Conservation (phyloP, 768 basidiomycete genomes). For the Boletus sp. region DNA sequence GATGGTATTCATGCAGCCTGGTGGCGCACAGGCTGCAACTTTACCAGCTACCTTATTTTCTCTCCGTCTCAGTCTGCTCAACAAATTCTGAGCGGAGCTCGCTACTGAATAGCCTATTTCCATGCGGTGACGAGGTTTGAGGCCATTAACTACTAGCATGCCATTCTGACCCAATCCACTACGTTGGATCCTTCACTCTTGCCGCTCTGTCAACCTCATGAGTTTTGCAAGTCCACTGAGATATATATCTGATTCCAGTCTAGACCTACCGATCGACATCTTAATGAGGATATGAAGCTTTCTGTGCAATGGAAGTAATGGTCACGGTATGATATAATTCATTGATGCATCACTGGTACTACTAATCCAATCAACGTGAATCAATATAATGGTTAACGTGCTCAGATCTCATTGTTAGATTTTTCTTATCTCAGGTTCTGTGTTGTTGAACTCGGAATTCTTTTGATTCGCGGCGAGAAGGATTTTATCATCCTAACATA, state of each 20-base stretch:
- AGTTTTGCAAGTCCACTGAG: not conserved
- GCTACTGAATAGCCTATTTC: not conserved
- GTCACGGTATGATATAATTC: not conserved
- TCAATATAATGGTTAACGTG: not conserved
- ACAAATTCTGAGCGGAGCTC: not conserved
- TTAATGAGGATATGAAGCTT: conserved; percentile 9
- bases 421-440: not conserved
- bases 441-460: not conserved
- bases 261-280: conserved; percentile 12
- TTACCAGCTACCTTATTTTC: not conserved
- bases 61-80: not conserved
- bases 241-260: not conserved
- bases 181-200: not conserved
- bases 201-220: too few relatives aligned
- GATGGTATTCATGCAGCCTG: conserved; percentile 13
- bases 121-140: not conserved
- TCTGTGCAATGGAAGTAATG: conserved; percentile 15
- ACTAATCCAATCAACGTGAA: conserved; percentile 1
- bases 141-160: not conserved
- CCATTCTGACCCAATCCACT: not conserved
- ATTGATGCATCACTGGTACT: not conserved
- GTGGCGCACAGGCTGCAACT: conserved; percentile 4
- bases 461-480: not conserved
- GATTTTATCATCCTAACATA: not conserved
- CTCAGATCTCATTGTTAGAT: not conserved